phyloP scores from a whole-genome alignment of 2,329 filamentous ascomycete genomes.

The Chaetomium sp. region DNA sequence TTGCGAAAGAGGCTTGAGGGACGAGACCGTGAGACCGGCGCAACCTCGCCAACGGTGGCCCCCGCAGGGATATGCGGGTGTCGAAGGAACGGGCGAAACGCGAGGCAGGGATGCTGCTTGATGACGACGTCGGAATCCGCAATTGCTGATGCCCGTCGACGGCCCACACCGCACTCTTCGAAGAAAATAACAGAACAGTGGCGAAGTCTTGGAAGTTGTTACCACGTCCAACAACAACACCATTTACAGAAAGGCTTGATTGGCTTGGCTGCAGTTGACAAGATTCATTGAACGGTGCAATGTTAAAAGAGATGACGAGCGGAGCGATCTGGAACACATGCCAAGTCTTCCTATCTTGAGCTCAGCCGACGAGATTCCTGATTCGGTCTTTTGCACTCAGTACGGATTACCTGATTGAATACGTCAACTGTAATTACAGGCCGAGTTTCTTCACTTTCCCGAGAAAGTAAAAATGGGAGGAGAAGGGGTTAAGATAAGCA shows the following conservation, averaged over 20 bases:
- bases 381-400: not conserved
- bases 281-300: not conserved
- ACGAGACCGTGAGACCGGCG: no score
- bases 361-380: not conserved
- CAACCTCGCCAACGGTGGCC: not conserved
- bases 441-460: no score
- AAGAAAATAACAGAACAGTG: not conserved
- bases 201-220: not conserved
- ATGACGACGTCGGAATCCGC: no score
- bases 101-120: not conserved
- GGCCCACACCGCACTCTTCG: no score
- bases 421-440: no score
- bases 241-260: not conserved
- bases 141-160: not conserved
- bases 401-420: no score
- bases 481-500: no score
- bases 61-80: not conserved
- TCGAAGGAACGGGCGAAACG: conserved; percentile 3
- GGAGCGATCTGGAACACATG: no score
- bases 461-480: no score
- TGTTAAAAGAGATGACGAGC: no score
- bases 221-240: not conserved
- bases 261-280: not conserved
- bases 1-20: not conserved
- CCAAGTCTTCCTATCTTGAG: not conserved